These are phyloP conservation scores for Angomonas deanei DNA, from an alignment of 208 protist species.

Conservation along the genomic window DNA sequence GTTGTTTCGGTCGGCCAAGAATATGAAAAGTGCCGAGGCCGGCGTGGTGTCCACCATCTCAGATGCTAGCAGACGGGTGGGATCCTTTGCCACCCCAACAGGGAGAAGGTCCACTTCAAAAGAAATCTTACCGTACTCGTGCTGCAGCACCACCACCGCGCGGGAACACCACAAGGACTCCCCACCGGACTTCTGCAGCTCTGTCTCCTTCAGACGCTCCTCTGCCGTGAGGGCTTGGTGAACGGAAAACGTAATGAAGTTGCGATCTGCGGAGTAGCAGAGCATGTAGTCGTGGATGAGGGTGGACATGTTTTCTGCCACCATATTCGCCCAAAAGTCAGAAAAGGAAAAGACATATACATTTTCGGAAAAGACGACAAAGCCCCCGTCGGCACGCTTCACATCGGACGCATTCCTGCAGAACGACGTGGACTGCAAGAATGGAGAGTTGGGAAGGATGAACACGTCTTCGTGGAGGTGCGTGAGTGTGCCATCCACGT, in stretches of 20 bases:
- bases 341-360: background rate
- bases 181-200: background rate
- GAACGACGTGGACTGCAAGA: slow-evolving; percentile 7
- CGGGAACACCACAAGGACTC: background rate
- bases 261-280: background rate
- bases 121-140: background rate
- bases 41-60: background rate
- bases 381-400: no score
- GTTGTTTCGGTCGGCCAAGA: background rate
- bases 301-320: background rate
- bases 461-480: background rate
- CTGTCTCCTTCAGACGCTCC: background rate
- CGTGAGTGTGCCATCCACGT: background rate
- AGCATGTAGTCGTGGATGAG: background rate
- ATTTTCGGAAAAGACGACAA: background rate
- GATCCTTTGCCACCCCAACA: background rate
- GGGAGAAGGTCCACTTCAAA: background rate
- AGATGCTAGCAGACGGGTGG: background rate
- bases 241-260: background rate
- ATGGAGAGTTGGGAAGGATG: background rate
- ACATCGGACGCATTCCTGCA: no score
- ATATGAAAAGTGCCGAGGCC: background rate
- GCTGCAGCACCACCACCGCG: background rate
- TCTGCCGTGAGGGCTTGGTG: background rate
- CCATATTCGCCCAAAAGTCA: background rate